Evolutionary conservation across 148 eudicot genomes (phyloP).

Genomic region (Rhododendron williamsianum): DNA sequence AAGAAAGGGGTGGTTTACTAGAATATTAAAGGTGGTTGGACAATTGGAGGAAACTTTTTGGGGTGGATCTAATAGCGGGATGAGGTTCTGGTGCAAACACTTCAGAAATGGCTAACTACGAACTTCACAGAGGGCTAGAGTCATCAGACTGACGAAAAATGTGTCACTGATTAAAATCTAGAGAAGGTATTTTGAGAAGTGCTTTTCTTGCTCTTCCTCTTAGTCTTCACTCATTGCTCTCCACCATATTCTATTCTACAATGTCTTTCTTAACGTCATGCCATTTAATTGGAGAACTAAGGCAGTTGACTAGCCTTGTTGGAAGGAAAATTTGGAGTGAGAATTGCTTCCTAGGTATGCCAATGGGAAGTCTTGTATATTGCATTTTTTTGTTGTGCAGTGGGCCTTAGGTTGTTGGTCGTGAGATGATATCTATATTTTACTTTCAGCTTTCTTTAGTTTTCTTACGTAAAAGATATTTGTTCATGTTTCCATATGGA

Average conservation of each 20-base stretch:
- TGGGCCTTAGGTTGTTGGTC: slow-evolving; percentile 4
- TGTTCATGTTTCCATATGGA: background rate
- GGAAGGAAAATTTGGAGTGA: background rate
- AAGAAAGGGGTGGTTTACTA: background rate
- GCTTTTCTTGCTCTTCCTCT: background rate
- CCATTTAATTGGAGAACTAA: background rate
- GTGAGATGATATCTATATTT: background rate
- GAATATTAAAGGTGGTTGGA: background rate
- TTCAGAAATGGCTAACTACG: background rate
- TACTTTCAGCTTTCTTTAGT: background rate
- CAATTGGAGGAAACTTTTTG: background rate
- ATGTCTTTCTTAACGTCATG: background rate
- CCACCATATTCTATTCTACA: background rate
- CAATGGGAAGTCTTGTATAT: background rate
- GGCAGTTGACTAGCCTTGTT: background rate
- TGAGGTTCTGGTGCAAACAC: background rate
- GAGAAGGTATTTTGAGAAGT: background rate
- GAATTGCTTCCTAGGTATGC: slow-evolving; percentile 4
- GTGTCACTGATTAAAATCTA: background rate
- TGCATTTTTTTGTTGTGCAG: background rate
- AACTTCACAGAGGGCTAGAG: background rate
- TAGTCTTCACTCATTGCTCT: background rate
- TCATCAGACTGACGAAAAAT: background rate
- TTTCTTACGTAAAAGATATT: background rate
- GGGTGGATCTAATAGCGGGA: background rate